phyloP scores from a whole-genome alignment of 129 eudicot genomes.

The Mikania micrantha region DNA sequence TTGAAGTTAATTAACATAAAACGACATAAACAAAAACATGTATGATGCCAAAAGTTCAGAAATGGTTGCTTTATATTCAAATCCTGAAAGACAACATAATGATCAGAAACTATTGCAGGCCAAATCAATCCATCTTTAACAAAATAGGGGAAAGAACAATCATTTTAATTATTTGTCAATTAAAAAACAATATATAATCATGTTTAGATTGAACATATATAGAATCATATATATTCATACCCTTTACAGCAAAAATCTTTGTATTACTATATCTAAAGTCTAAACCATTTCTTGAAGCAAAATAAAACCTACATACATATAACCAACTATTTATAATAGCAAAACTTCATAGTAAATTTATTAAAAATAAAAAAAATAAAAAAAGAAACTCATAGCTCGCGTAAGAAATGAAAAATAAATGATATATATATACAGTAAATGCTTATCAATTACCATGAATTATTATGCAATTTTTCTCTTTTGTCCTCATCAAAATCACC shows the following conservation, averaged over 20 bases:
- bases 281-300: slow-evolving; percentile 1
- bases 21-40: not conserved
- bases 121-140: not conserved
- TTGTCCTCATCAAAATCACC: not conserved
- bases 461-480: slow-evolving; percentile 3
- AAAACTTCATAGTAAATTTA: not conserved
- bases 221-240: not conserved
- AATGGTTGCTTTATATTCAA: not conserved
- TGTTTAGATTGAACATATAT: not conserved
- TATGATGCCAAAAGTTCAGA: not conserved
- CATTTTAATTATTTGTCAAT: not conserved
- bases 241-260: slow-evolving; percentile 9
- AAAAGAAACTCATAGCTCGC: not conserved
- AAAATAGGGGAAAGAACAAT: not conserved
- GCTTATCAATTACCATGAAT: slow-evolving; percentile 7
- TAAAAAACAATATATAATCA: not conserved
- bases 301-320: slow-evolving; percentile 8
- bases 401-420: not conserved
- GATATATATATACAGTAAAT: not conserved
- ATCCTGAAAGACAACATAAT: not conserved
- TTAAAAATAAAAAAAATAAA: not conserved
- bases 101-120: not conserved
- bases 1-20: not conserved
- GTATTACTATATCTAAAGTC: slow-evolving; percentile 7
- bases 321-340: not conserved